Conservation (phyloP, 2,329 filamentous ascomycete species). For the Fusarium phyllophilum region DNA sequence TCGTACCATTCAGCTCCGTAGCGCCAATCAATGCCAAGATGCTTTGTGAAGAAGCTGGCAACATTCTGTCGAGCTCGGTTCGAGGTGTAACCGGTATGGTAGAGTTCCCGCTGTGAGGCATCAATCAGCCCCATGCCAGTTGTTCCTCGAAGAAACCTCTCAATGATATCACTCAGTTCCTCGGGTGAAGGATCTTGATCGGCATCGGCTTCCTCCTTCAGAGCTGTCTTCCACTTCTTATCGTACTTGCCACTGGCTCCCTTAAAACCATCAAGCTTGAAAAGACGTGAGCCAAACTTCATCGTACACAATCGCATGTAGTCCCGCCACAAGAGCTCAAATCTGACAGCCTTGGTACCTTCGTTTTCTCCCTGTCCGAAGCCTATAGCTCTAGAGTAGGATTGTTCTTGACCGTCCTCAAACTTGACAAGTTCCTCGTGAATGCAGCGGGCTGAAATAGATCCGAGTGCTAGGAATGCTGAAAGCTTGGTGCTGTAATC, state of each 20-base stretch:
- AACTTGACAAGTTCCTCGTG: slow-evolving; percentile 74
- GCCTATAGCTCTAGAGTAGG: slow-evolving; percentile 57
- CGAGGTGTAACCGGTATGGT: slow-evolving; percentile 80
- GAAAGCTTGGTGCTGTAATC: slow-evolving; percentile 83
- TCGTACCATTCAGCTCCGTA: slow-evolving; percentile 88
- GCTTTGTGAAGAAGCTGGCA: slow-evolving; percentile 77
- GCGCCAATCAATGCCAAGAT: slow-evolving; percentile 81
- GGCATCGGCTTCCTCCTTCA: slow-evolving; percentile 41
- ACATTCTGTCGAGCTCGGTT: slow-evolving; percentile 82
- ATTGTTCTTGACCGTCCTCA: slow-evolving; percentile 68
- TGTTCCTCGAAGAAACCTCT: slow-evolving; percentile 71
- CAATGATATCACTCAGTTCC: slow-evolving; percentile 60
- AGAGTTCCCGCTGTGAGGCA: slow-evolving; percentile 78
- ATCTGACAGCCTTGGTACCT: slow-evolving; percentile 74
- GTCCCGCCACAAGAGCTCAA: slow-evolving; percentile 81
- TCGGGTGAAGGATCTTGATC: slow-evolving; percentile 55
- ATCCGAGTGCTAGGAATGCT: slow-evolving; percentile 76
- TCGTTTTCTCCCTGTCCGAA: slow-evolving; percentile 78
- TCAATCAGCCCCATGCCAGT: slow-evolving; percentile 84
- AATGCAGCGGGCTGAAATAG: slow-evolving; percentile 76
- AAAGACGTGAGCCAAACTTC: slow-evolving; percentile 75
- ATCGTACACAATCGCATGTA: slow-evolving; percentile 81
- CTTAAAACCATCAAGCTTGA: slow-evolving; percentile 70
- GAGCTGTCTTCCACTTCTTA: slow-evolving; percentile 61
- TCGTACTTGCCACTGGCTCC: slow-evolving; percentile 55